Evolutionary conservation across 108 stramenopile genomes (phyloP), one percentile per base, ranked within the genome.

Genomic region (Nitzschia sp.): DNA sequence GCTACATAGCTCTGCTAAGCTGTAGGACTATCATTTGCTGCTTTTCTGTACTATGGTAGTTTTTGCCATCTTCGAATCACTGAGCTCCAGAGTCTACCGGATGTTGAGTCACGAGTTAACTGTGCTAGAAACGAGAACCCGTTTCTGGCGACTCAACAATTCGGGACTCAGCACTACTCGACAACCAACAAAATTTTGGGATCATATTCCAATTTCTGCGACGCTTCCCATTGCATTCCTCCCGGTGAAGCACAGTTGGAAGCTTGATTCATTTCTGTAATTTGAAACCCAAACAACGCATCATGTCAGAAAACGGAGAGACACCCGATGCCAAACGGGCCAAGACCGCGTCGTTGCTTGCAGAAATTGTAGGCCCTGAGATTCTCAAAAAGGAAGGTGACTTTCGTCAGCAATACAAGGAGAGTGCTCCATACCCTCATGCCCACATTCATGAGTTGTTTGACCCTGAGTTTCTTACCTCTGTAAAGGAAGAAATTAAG

Each of bases 401-500:
- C 29, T 53, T 78, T 17, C 62, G 67, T 2, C 10, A 63, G 42
- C 29, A 51, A 19, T 87, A 90, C 70, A 40, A 60, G 14, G 43
- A 56, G 8, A 76, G 79, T 22, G 64, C 58, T 56, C 92, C 92
- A 0, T 94, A 79, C 69, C 77, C 83, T 7, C 88, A 94, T 69
- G 83, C 72, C 0, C 78, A 86, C 15, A 76, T 94, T 50, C 46
- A 65, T 9, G 59, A 81, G 20, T 58, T 94, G 57, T 91, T 88
- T 58, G 48, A 51, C 0, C 37, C 75, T 29, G 83, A 83, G 8
- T 91, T 94, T 72, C 51, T 89, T 29, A 71, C 63, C 62, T 59
- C 73, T 54, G 78, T 95, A 41, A 75, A 92, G 61, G 73, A 80
- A 0, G 94, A 98, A 75, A 77, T 96, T 51, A 95, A 91, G 58